Conservation (phyloP, 257 asterid species). For the Plantago ovata region DNA sequence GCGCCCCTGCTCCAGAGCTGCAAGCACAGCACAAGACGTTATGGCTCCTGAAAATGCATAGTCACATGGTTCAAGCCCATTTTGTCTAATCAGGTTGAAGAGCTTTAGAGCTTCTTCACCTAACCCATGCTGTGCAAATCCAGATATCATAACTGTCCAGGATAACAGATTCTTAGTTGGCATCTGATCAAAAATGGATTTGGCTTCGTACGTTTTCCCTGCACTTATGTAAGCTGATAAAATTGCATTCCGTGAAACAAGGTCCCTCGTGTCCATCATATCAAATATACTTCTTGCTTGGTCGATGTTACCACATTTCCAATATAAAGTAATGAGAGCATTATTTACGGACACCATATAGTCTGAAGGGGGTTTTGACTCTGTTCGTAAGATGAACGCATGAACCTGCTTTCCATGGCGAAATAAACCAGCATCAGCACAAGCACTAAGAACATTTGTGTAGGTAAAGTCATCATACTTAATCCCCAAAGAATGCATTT, state of each 20-base stretch:
- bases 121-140: slow-evolving; percentile 56
- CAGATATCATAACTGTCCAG: slow-evolving; percentile 67
- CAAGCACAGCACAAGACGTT: slow-evolving; percentile 64
- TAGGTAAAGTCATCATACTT: slow-evolving; percentile 56
- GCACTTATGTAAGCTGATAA: slow-evolving; percentile 55
- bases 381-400: slow-evolving; percentile 50
- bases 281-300: slow-evolving; percentile 50
- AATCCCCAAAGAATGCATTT: slow-evolving; percentile 48
- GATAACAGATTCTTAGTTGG: slow-evolving; percentile 38
- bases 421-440: slow-evolving; percentile 53
- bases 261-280: slow-evolving; percentile 43
- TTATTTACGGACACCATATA: slow-evolving; percentile 50
- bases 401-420: slow-evolving; percentile 66
- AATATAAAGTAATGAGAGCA: slow-evolving; percentile 56
- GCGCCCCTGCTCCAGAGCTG: slow-evolving; percentile 64
- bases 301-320: slow-evolving; percentile 53
- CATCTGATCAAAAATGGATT: slow-evolving; percentile 45
- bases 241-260: slow-evolving; percentile 61
- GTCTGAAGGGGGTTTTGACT: slow-evolving; percentile 29
- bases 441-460: slow-evolving; percentile 53
- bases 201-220: slow-evolving; percentile 46
- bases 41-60: slow-evolving; percentile 72
- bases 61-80: slow-evolving; percentile 56
- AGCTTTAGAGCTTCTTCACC: slow-evolving; percentile 66
- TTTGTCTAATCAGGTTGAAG: slow-evolving; percentile 54